Conservation (phyloP, 169 alveolate genomes). For the Eimeria maxima region DNA sequence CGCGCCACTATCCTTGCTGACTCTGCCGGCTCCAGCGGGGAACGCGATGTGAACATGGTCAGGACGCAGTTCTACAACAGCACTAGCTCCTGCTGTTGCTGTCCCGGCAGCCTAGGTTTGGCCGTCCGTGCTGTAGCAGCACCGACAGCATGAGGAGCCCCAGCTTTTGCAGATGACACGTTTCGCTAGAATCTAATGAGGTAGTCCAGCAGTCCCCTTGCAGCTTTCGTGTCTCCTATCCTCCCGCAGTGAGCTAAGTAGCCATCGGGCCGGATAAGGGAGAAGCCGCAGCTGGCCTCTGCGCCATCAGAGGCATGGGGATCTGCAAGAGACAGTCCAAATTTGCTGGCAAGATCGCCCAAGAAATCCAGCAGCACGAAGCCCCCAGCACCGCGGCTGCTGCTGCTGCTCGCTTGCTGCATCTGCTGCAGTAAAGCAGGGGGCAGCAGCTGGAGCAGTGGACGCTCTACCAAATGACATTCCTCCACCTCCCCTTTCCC, state of each 20-base stretch:
- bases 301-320: constrained; percentile 68
- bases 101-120: background rate
- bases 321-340: constrained; percentile 29
- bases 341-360: constrained; percentile 33
- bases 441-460: constrained; percentile 31
- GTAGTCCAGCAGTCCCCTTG: constrained; percentile 75
- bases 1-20: no score
- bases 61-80: background rate
- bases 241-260: constrained; percentile 72
- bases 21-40: background rate
- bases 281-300: constrained; percentile 75
- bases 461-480: constrained; percentile 41
- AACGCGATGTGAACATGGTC: background rate
- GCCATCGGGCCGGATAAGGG: constrained; percentile 79
- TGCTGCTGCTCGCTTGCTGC: background rate
- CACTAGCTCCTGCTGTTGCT: background rate
- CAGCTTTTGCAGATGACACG: background rate
- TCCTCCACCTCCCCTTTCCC: constrained; percentile 1
- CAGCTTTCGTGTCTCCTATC: constrained; percentile 58
- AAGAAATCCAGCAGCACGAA: constrained; percentile 70
- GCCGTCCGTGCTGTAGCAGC: no score
- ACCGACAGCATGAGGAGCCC: no score
- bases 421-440: constrained; percentile 24
- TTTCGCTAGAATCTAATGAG: constrained; percentile 12
- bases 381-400: constrained; percentile 3